These are phyloP conservation scores for Fusarium sp. DNA, from an alignment of 2,329 filamentous ascomycete genomes.

Conservation along the genomic window DNA sequence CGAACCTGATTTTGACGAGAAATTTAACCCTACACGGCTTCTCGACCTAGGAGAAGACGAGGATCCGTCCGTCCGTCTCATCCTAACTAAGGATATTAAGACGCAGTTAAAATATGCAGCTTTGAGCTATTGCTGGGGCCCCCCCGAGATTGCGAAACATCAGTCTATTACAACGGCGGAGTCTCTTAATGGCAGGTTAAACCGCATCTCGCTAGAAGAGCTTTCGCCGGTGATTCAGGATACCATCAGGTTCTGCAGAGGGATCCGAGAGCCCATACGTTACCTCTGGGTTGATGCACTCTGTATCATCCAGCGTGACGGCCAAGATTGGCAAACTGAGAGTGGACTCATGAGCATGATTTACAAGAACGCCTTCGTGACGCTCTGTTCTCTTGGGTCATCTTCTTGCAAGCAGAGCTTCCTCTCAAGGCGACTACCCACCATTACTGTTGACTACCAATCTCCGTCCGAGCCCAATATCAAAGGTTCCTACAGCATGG, in stretches of 20 bases:
- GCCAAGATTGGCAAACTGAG: neutral
- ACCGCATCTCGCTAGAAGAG: neutral
- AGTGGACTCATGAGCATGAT: neutral
- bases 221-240: neutral
- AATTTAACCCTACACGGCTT: neutral
- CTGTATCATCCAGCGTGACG: conserved; percentile 15
- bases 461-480: neutral
- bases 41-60: neutral
- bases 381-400: neutral
- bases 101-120: neutral
- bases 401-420: neutral
- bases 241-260: neutral
- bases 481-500: neutral
- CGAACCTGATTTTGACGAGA: neutral
- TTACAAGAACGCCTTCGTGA: neutral
- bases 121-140: conserved; percentile 4
- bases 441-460: neutral
- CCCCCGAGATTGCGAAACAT: neutral
- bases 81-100: neutral
- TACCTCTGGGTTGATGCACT: conserved; percentile 25
- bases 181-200: neutral
- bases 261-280: neutral
- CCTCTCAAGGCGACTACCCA: neutral
- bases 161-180: neutral
- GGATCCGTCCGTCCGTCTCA: neutral